Conservation (phyloP, 1,284 basidiomycete species). For the Trichosporon inkin region DNA sequence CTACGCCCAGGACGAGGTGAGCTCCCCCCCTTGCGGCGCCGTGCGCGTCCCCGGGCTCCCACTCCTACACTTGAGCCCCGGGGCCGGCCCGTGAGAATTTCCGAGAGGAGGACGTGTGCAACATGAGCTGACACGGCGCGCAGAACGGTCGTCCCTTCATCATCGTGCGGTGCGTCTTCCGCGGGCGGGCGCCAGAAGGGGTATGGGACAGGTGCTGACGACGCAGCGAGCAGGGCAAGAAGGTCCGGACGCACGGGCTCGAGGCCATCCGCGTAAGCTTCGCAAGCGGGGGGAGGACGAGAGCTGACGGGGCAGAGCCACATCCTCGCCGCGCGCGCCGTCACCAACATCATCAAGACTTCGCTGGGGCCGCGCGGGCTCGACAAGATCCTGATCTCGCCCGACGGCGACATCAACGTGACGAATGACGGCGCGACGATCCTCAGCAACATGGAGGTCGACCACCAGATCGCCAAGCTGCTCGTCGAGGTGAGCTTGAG, state of each 20-base stretch:
- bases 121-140: conserved; percentile 12
- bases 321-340: conserved; percentile 80
- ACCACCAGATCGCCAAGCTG: conserved; percentile 97
- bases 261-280: conserved; percentile 86
- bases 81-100: background rate
- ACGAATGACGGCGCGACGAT: conserved; percentile 99
- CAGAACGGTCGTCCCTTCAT: conserved; percentile 96
- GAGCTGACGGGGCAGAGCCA: conserved; percentile 61
- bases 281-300: background rate
- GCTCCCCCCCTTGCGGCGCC: conserved; percentile 13
- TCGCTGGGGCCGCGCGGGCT: conserved; percentile 92
- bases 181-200: background rate
- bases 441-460: conserved; percentile 92
- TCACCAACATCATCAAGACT: conserved; percentile 91
- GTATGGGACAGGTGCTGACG: conserved; percentile 7
- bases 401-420: conserved; percentile 97
- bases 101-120: background rate
- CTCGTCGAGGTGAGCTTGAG: conserved; percentile 76
- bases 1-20: conserved; percentile 85
- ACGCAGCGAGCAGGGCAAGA: conserved; percentile 78
- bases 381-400: conserved; percentile 98
- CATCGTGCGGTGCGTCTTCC: conserved; percentile 63
- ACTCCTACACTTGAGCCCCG: too few species aligned
- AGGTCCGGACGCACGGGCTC: conserved; percentile 88
- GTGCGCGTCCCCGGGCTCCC: background rate